Base-by-base conservation (phyloP, 139 green algal species). In the Picochlorum sp. region DNA sequence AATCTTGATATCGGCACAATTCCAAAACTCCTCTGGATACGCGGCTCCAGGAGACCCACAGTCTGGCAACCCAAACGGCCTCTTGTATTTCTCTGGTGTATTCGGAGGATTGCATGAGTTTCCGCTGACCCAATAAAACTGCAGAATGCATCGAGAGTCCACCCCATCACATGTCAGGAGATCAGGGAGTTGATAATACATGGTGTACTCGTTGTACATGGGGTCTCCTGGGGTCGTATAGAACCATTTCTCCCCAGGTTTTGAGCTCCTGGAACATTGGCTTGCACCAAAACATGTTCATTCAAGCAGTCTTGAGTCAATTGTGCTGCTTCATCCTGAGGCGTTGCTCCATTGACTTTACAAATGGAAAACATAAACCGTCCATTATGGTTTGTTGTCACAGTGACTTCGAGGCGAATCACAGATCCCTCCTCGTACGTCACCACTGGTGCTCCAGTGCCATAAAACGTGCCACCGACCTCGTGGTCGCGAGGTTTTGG, bases 121-220 rank as follows among this genome's bases (percentile, higher is more conserved):
- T 30, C 51, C 51, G 20, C 76, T 80, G 2, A 79, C 6, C 20
- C 63, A 83, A 59, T 79, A 70, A 69, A 70, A 81, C 45, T 59
- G 51, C 13, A 59, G 13, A 18, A 59, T 23, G 26, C 51, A 59
- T 59, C 20, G n/a, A 15, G 21, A 38, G 6, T 30, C 20, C 23
- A 34, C 51, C 14, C 51, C 51, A 18, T 59, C 51, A 59, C 51
- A 59, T 23, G 20, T 34, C 51, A 59, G 34, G 13, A 18, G n/a
- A 0, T 59, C 21, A 0, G 51, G 51, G 6, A 59, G 23, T 14
- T 59, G 51, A 59, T 59, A 59, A 23, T n/a, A 59, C 56, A 76
- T 49, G 14, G 44, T 68, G 70, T 78, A 83, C 15, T 49, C 8
- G 10, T 38, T 34, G 2, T 30, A 38, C 14, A 18, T 30, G 14